Evolutionary conservation across 2,329 filamentous ascomycete species (phyloP).

Genomic region (Colletotrichum lini): DNA sequence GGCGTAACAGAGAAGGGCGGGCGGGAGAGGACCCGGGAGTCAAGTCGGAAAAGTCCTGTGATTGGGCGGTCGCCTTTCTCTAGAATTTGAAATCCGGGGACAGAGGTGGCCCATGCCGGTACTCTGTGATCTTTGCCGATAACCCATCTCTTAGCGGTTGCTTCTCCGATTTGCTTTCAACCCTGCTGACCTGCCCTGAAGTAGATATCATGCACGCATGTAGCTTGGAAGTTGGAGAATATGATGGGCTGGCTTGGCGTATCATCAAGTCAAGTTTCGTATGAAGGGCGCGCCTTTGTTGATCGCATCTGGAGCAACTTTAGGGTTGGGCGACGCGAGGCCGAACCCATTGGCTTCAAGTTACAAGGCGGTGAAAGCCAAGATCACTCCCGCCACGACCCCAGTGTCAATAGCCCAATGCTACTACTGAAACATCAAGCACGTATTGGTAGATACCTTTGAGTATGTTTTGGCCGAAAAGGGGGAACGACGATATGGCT

Average conservation of each 20-base stretch:
- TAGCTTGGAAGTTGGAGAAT: background rate
- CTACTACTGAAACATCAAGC: too few species aligned
- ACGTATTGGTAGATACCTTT: too few species aligned
- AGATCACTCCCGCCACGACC: too few species aligned
- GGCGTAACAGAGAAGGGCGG: slow-evolving; percentile 7
- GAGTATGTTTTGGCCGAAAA: too few species aligned
- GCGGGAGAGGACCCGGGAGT: slow-evolving; percentile 32
- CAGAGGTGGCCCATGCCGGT: background rate
- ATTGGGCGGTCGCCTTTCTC: slow-evolving; percentile 13
- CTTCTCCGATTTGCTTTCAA: background rate
- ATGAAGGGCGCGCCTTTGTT: slow-evolving; percentile 28
- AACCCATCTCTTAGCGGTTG: background rate
- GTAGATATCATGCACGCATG: background rate
- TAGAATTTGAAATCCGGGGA: slow-evolving; percentile 38
- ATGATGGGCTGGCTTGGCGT: background rate
- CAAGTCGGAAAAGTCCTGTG: slow-evolving; percentile 14
- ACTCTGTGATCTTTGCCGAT: slow-evolving; percentile 13
- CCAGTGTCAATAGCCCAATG: too few species aligned
- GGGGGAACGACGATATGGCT: background rate
- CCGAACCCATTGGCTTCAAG: background rate
- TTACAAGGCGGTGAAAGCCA: background rate
- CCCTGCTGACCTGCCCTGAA: background rate
- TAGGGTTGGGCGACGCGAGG: background rate
- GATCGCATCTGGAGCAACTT: background rate
- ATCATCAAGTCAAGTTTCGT: slow-evolving; percentile 1